phyloP scores from a whole-genome alignment of 768 basidiomycete genomes.

The Boletus rex-veris region DNA sequence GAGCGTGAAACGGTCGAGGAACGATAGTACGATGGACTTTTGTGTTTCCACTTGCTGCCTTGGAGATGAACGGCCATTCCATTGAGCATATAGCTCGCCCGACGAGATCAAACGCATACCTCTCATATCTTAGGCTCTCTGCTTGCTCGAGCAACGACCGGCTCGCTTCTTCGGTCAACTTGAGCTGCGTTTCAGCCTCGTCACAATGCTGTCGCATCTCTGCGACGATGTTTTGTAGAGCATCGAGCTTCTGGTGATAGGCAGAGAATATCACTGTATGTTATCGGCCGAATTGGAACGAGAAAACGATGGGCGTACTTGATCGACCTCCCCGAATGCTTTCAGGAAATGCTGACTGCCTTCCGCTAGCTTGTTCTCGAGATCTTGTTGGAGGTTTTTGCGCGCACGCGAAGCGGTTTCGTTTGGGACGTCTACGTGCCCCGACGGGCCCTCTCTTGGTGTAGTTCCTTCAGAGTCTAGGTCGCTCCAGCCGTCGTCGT shows the following conservation, averaged over 20 bases:
- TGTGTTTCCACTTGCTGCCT: constrained; percentile 71
- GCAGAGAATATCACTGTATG: not conserved
- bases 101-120: constrained; percentile 31
- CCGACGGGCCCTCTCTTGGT: constrained; percentile 7
- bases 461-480: constrained; percentile 11
- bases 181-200: constrained; percentile 75
- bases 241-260: constrained; percentile 68
- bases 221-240: constrained; percentile 69
- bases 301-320: constrained; percentile 49
- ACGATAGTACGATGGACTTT: constrained; percentile 70
- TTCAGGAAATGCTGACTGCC: constrained; percentile 80
- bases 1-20: constrained; percentile 85
- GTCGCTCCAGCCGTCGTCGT: constrained; percentile 28
- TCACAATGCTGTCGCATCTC: constrained; percentile 83
- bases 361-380: constrained; percentile 77
- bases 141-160: constrained; percentile 79
- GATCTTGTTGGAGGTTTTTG: constrained; percentile 77
- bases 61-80: not conserved
- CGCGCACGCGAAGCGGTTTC: constrained; percentile 73
- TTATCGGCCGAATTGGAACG: not conserved
- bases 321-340: constrained; percentile 85
- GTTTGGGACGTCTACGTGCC: constrained; percentile 38
- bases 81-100: not conserved
- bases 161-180: constrained; percentile 72
- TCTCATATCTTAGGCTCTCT: constrained; percentile 66